phyloP scores from a whole-genome alignment of 2,329 filamentous ascomycete genomes.

The Colletotrichum sp. region DNA sequence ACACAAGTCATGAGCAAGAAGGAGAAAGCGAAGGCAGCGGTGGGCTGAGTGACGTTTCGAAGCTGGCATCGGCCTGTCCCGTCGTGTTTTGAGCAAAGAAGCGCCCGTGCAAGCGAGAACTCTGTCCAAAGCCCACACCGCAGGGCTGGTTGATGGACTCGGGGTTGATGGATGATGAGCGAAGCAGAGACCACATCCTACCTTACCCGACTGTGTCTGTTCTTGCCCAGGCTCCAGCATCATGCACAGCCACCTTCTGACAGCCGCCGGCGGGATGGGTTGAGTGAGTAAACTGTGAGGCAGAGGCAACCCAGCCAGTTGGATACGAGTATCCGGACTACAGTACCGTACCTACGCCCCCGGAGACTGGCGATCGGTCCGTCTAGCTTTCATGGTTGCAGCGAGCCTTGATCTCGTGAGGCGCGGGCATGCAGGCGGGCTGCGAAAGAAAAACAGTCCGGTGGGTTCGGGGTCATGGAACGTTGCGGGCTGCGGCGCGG shows the following conservation, averaged over 20 bases:
- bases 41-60: slow-evolving; percentile 11
- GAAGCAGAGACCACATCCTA: slow-evolving; percentile 14
- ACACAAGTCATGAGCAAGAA: slow-evolving; percentile 9
- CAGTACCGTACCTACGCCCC: not conserved
- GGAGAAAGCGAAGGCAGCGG: slow-evolving; percentile 24
- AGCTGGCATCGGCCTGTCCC: not conserved
- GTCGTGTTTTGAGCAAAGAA: not conserved
- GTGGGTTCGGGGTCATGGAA: not conserved
- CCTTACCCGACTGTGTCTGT: not conserved
- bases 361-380: not conserved
- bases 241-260: slow-evolving; percentile 13
- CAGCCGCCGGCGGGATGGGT: not conserved
- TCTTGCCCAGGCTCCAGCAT: not conserved
- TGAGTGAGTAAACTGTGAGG: not conserved
- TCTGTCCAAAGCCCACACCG: not conserved
- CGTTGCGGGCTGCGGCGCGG: not conserved
- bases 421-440: not conserved
- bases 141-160: not conserved
- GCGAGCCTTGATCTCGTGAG: not conserved
- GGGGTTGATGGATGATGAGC: not conserved
- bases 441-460: not conserved
- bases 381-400: not conserved
- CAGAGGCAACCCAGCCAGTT: slow-evolving; percentile 1
- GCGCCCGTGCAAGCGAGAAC: not conserved
- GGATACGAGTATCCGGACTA: slow-evolving; percentile 12